Evolutionary conservation across 768 basidiomycete genomes (phyloP).

Genomic region (Ramaria rubella): DNA sequence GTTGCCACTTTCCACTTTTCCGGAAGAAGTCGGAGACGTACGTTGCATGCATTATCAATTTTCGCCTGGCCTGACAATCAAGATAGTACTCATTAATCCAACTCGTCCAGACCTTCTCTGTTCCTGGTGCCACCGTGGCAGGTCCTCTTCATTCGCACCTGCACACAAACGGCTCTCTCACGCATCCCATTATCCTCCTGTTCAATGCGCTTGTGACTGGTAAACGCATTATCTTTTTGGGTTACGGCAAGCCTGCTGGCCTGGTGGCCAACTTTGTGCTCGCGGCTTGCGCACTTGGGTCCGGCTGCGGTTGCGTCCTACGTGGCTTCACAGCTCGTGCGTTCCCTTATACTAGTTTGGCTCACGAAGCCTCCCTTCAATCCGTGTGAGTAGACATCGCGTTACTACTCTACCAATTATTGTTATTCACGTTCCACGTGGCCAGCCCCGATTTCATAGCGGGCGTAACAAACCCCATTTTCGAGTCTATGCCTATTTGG

Average conservation of each 20-base stretch:
- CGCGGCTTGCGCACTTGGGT: conserved; percentile 88
- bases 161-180: conserved; percentile 83
- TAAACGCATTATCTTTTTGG: conserved; percentile 94
- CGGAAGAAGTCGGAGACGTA: conserved; percentile 96
- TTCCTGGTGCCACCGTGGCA: conserved; percentile 48
- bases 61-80: background rate
- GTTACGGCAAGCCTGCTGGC: conserved; percentile 82
- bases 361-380: conserved; percentile 85
- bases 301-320: conserved; percentile 79
- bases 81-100: conserved; percentile 85
- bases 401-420: background rate
- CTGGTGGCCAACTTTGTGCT: conserved; percentile 89
- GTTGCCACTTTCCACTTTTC: conserved; percentile 82
- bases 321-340: conserved; percentile 85
- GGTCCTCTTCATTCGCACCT: conserved; percentile 87
- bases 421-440: background rate
- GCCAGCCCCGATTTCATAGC: conserved; percentile 86
- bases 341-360: conserved; percentile 93
- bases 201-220: conserved; percentile 95
- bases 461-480: conserved; percentile 96
- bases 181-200: conserved; percentile 90
- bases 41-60: conserved; percentile 21
- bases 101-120: conserved; percentile 77
- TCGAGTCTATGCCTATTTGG: conserved; percentile 83
- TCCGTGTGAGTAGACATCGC: conserved; percentile 52